A percentile compares a stretch with the other conserved stretches of the same genome.
Evolutionary conservation across 345 rosid species (phyloP).

Genomic region (Bruguiera parviflora): DNA sequence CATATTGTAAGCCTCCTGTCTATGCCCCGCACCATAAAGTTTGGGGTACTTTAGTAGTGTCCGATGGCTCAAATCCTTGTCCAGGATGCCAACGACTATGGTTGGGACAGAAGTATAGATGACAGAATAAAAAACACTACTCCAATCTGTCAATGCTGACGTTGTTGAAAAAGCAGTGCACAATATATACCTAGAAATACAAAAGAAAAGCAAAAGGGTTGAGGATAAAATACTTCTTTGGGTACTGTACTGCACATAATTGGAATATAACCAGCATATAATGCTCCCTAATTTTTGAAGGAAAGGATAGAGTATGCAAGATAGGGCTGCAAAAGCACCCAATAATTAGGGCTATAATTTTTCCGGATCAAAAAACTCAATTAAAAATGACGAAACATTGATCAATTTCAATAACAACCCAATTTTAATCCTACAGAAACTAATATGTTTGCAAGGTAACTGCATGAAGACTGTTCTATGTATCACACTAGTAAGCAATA

Average conservation of each 20-base stretch:
- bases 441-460: neutral
- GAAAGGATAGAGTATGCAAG: no score
- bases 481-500: neutral
- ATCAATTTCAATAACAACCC: no score
- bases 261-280: neutral
- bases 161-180: slow-evolving; percentile 71
- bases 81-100: slow-evolving; percentile 63
- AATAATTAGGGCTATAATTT: no score
- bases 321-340: no score
- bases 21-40: slow-evolving; percentile 65
- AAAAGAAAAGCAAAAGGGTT: slow-evolving; percentile 11
- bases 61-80: slow-evolving; percentile 67
- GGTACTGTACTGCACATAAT: neutral
- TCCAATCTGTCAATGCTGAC: slow-evolving; percentile 81
- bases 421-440: no score
- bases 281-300: neutral
- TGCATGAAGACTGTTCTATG: neutral
- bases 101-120: slow-evolving; percentile 76
- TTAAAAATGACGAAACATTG: no score
- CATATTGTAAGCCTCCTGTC: slow-evolving; percentile 72
- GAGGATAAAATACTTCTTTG: slow-evolving; percentile 1
- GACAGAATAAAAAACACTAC: slow-evolving; percentile 74
- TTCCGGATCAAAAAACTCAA: no score
- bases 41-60: slow-evolving; percentile 59
- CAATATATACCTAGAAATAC: slow-evolving; percentile 58